Conservation (phyloP, 2,329 filamentous ascomycete species). For the Chrysosphaeria jannelii region DNA sequence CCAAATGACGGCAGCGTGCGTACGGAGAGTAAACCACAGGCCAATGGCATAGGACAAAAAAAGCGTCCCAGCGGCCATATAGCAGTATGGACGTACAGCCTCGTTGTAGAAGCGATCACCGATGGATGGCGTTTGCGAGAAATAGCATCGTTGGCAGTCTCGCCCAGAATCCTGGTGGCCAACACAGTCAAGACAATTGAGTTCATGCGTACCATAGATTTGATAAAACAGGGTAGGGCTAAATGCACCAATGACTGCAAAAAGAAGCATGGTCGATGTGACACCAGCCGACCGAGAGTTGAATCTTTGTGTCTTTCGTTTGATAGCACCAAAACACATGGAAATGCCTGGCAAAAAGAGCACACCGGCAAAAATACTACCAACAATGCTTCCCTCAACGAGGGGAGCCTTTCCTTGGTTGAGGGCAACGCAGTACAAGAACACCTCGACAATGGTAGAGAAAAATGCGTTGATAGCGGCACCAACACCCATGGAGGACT, state of each 20-base stretch:
- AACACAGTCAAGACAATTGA: slow-evolving; percentile 46
- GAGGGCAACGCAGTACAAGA: slow-evolving; percentile 82
- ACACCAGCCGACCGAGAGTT: slow-evolving; percentile 90
- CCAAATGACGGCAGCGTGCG: slow-evolving; percentile 93
- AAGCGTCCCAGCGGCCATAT: slow-evolving; percentile 54
- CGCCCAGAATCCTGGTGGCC: slow-evolving; percentile 22
- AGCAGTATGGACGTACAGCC: slow-evolving; percentile 80
- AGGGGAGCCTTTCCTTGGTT: slow-evolving; percentile 75
- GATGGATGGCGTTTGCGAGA: slow-evolving; percentile 59
- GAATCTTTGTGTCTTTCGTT: slow-evolving; percentile 93
- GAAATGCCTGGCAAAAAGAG: slow-evolving; percentile 81
- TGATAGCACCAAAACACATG: slow-evolving; percentile 96
- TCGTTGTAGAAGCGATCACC: slow-evolving; percentile 71
- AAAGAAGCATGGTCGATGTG: slow-evolving; percentile 90
- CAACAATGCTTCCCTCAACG: slow-evolving; percentile 89
- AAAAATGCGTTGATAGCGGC: slow-evolving; percentile 97
- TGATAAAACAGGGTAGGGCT: slow-evolving; percentile 93
- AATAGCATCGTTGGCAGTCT: slow-evolving; percentile 83
- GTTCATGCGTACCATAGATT: slow-evolving; percentile 89
- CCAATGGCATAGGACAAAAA: slow-evolving; percentile 88
- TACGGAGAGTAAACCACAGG: slow-evolving; percentile 80
- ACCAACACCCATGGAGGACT: slow-evolving; percentile 93
- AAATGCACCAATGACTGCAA: slow-evolving; percentile 85
- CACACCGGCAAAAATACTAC: slow-evolving; percentile 91
- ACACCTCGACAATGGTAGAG: slow-evolving; percentile 90